Evolutionary conservation across 2,329 filamentous ascomycete species (phyloP).

Genomic region (Paecilomyces variotii): DNA sequence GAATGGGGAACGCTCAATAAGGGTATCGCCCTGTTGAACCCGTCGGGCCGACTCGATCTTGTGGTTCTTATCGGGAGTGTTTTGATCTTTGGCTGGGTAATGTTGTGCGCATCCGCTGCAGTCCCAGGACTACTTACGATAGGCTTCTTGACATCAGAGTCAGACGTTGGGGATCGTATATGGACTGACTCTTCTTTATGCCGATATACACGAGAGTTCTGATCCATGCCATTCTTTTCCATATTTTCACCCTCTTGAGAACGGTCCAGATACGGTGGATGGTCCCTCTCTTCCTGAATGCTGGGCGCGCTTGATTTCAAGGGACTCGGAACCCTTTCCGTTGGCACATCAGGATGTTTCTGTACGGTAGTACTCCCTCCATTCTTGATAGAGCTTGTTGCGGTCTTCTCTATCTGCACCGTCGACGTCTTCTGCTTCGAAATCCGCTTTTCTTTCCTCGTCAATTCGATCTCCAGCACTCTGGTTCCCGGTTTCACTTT

Average conservation of each 20-base stretch:
- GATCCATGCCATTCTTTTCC: neutral
- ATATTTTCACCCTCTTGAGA: neutral
- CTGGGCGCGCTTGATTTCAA: neutral
- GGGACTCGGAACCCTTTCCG: neutral
- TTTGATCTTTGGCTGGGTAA: neutral
- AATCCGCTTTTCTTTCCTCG: slow-evolving; percentile 43
- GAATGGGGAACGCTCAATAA: neutral
- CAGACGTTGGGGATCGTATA: neutral
- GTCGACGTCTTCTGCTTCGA: neutral
- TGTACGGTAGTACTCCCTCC: neutral
- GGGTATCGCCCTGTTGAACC: neutral
- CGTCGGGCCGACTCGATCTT: neutral
- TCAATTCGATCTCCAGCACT: slow-evolving; percentile 50
- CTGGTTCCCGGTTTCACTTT: slow-evolving; percentile 42
- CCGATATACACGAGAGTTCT: neutral
- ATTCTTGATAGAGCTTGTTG: neutral
- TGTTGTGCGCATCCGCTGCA: neutral
- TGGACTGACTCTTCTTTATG: neutral
- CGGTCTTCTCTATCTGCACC: neutral
- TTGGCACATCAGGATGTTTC: neutral
- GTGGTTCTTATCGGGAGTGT: neutral
- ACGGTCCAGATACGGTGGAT: neutral
- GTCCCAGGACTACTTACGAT: neutral
- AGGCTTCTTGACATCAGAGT: neutral
- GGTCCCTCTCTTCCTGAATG: neutral